Conservation (phyloP, 495 filamentous ascomycete genomes). For the Massariosphaeria phaeospora region DNA sequence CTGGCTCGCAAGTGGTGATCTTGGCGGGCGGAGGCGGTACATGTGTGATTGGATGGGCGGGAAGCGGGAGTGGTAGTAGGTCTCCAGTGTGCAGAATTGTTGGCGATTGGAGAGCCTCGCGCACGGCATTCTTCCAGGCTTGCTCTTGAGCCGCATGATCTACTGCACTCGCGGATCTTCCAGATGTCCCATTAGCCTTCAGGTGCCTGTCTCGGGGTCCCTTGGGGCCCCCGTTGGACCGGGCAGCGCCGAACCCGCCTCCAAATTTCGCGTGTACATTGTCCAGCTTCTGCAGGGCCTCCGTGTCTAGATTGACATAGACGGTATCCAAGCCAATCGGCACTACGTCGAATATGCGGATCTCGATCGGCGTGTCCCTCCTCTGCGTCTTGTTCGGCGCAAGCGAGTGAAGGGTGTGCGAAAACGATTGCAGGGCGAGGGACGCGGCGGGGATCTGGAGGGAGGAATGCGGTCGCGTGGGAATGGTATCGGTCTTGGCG, state of each 20-base stretch:
- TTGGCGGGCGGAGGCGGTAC: constrained; percentile 69
- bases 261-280: constrained; percentile 60
- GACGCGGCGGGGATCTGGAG: constrained; percentile 79
- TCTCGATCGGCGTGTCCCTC: constrained; percentile 55
- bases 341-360: constrained; percentile 73
- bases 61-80: constrained; percentile 72
- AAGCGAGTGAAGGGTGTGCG: constrained; percentile 47
- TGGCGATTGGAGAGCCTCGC: constrained; percentile 62
- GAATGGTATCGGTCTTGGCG: constrained; percentile 33
- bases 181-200: constrained; percentile 15
- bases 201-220: constrained; percentile 32
- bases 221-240: constrained; percentile 40
- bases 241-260: constrained; percentile 49
- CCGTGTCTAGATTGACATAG: constrained; percentile 76
- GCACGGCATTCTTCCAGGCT: constrained; percentile 68
- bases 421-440: constrained; percentile 71
- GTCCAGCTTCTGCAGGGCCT: constrained; percentile 60
- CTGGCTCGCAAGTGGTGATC: constrained; percentile 62
- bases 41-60: constrained; percentile 85
- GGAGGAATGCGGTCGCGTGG: constrained; percentile 62
- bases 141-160: constrained; percentile 48
- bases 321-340: constrained; percentile 76
- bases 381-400: constrained; percentile 58
- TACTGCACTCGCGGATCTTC: constrained; percentile 17
- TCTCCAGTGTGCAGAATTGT: constrained; percentile 80